Base-by-base conservation (phyloP, 441 rosid genomes). In the Kokia cookei region DNA sequence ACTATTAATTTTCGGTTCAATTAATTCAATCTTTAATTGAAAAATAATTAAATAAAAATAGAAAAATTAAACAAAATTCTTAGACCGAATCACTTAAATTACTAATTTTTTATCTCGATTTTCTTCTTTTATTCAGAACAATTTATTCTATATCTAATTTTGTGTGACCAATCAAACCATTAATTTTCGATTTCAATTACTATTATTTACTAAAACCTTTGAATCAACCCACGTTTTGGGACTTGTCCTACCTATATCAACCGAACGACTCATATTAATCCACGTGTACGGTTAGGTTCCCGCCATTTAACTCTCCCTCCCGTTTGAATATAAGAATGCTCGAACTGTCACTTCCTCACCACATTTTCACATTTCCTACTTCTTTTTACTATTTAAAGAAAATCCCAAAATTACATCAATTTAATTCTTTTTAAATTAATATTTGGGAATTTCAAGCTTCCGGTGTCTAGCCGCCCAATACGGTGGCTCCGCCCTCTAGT, bases 381-480 rank as follows among this genome's bases (percentile, higher is more conserved):
- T 15, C 22, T 47, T 9, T 57, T 19, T 57, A 9, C 12, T 15
- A 8, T 10, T 40, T 40, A 17, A 57, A 10, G 32, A 64, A 1
- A 3, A 50, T 29, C 5, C 1, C 0, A 15, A 50, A 32, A 5
- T 3, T 17, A 9, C 8, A 37, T 7, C 42, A 37, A 37, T 37
- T 37, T 37, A 37, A 7, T 37, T 37, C 2, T 4, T 32, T 37
- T 7, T 37, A 5, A 37, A 63, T 37, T 63, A 64, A 15, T 42
- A 13, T 64, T 64, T 19, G n/a, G 69, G 26, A 51, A 8, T 51
- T 51, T 9, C 22, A 11, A n/a, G 77, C 80, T 62, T 75, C 87
- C 87, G 93, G 90, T 84, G 79, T 84, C 90, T 42, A 66, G 9
- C 75, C 71, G 17, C 51, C 79, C 37, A 32, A 69, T 27, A 14